Conservation (phyloP, 192 early-diverging fungal genomes). For the Backusella liffmaniae region DNA sequence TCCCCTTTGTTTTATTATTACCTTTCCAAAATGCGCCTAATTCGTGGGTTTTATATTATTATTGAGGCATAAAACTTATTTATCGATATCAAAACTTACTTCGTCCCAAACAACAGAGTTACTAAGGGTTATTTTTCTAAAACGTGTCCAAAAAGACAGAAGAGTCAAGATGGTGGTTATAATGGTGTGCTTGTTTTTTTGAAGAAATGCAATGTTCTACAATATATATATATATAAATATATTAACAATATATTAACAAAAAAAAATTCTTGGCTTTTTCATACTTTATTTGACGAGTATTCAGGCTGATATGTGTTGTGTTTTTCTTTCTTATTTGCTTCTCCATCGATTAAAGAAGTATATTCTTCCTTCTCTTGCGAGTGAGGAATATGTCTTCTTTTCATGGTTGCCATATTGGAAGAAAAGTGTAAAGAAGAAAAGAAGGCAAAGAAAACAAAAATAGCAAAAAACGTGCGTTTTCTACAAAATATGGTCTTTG, state of each 20-base stretch:
- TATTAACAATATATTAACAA: neutral
- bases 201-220: conserved; percentile 41
- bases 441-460: neutral
- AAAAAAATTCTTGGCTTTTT: conserved; percentile 12
- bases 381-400: conserved; percentile 22
- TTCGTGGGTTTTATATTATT: neutral
- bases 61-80: neutral
- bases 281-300: conserved; percentile 51
- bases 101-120: conserved; percentile 76
- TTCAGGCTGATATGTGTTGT: conserved; percentile 21
- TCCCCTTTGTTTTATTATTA: conserved; percentile 10
- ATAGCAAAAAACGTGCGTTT: neutral
- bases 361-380: neutral
- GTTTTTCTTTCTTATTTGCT: conserved; percentile 9
- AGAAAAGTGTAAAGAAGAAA: neutral
- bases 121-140: conserved; percentile 58
- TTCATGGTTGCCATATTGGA: neutral
- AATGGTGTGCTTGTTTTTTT: conserved; percentile 48
- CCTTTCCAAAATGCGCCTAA: conserved; percentile 61
- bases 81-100: conserved; percentile 33
- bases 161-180: conserved; percentile 57
- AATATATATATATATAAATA: neutral
- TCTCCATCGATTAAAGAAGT: neutral
- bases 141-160: conserved; percentile 63
- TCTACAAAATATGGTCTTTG: neutral